These are phyloP conservation scores for Solanum arcanum DNA, from an alignment of 257 asterid genomes.

Conservation along the genomic window DNA sequence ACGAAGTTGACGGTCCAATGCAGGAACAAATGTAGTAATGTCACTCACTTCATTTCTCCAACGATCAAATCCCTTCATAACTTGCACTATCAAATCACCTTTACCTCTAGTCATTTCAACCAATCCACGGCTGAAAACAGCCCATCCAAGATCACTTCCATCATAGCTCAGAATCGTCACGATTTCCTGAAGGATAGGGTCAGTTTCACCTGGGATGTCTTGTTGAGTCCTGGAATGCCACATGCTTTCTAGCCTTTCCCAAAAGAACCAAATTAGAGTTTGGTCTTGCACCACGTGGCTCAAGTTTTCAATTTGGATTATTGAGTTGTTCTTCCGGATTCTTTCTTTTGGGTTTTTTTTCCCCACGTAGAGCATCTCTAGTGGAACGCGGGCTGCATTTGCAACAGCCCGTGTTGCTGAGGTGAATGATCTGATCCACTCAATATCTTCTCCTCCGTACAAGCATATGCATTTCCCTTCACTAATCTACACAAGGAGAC, in stretches of 20 bases:
- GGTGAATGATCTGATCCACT: too few species aligned
- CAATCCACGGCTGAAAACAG: slow-evolving; percentile 50
- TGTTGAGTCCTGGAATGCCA: slow-evolving; percentile 78
- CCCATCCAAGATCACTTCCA: slow-evolving; percentile 75
- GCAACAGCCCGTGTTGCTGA: too few species aligned
- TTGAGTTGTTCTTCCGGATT: too few species aligned
- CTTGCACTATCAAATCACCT: slow-evolving; percentile 32
- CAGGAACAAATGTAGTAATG: slow-evolving; percentile 39
- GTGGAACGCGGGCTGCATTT: too few species aligned
- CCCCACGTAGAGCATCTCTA: too few species aligned
- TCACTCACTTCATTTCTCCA: slow-evolving; percentile 44
- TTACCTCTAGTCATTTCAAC: slow-evolving; percentile 41
- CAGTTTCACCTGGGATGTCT: slow-evolving; percentile 44
- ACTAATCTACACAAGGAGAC: slow-evolving; percentile 17
- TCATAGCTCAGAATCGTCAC: slow-evolving; percentile 50
- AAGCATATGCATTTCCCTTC: slow-evolving; percentile 55
- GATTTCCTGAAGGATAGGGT: slow-evolving; percentile 56
- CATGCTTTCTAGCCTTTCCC: slow-evolving; percentile 88
- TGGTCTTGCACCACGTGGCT: slow-evolving; percentile 46
- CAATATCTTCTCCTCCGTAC: slow-evolving; percentile 80
- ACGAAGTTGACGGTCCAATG: slow-evolving; percentile 31
- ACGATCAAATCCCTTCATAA: slow-evolving; percentile 11
- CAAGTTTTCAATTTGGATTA: slow-evolving; percentile 20
- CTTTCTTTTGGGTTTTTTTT: too few species aligned
- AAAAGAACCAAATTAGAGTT: slow-evolving; percentile 60